Evolutionary conservation across 2,329 filamentous ascomycete species (phyloP), one percentile per base, ranked within the genome.

Genomic region (Knufia petricola): DNA sequence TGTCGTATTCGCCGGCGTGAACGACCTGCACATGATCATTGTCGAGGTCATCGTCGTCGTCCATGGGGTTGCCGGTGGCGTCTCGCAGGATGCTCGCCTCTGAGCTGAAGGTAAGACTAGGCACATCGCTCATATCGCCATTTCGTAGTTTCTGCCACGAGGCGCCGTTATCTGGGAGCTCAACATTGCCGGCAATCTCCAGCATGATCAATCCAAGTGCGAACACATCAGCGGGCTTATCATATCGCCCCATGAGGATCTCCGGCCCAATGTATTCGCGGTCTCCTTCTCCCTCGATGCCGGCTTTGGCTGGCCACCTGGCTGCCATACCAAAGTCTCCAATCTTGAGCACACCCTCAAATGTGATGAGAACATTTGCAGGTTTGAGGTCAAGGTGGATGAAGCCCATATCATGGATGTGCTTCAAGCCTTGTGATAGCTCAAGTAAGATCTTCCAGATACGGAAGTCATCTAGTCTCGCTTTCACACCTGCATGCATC

Each of bases 371-470:
- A 49, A 82, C 69, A 54, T 82, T 83, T 20, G 79, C 79, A 3
- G 79, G 79, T 63, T 83, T 83, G 36, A 83, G 63, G 56, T 83
- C 79, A 37, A 82, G 73, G 56, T 83, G 79, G 42, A 83, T 82
- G 60, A 95, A 94, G 3, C 86, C 86, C 48, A 82, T 82, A 58
- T 89, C 80, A 61, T 98, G 92, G 44, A 98, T 92, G 54, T 90
- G 84, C 65, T 87, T 84, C 53, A 98, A 66, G 31, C 92, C 92
- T 73, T 84, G 71, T 60, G 82, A 78, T 51, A 95, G 68, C 65
- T 98, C 92, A 36, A 95, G 77, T 59, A 96, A 71, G 50, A 96
- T 90, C 71, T 98, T 98, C 87, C 92, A 98, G 65, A 96, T 95
- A 53, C 92, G 80, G 69, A 98, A 98, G 64, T 96, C 92, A 66